Conservation (phyloP, 768 basidiomycete genomes). For the Crucibulum laeve region DNA sequence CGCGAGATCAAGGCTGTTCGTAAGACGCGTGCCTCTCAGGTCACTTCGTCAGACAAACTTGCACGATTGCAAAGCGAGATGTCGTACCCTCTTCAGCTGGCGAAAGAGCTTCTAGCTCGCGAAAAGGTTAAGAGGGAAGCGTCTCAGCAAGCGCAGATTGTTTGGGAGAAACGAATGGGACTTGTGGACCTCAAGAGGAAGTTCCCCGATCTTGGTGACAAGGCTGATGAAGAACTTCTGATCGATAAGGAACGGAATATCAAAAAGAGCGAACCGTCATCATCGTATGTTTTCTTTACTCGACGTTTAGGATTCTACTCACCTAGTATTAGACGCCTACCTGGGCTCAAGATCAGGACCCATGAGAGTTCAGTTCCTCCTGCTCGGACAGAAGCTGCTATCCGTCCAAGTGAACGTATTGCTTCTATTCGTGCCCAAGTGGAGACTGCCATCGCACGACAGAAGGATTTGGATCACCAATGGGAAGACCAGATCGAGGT, state of each 20-base stretch:
- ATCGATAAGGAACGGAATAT: constrained; percentile 65
- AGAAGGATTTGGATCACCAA: constrained; percentile 70
- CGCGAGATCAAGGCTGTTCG: constrained; percentile 92
- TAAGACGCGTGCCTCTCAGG: constrained; percentile 91
- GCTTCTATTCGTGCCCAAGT: constrained; percentile 55
- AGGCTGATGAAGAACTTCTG: constrained; percentile 68
- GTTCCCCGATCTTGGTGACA: constrained; percentile 53
- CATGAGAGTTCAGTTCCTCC: constrained; percentile 35
- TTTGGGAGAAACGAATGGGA: constrained; percentile 78
- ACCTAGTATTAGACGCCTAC: constrained; percentile 34
- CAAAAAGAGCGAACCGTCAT: constrained; percentile 51
- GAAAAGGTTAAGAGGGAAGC: constrained; percentile 73
- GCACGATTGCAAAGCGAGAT: constrained; percentile 78
- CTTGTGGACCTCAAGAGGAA: constrained; percentile 80
- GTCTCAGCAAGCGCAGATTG: constrained; percentile 49
- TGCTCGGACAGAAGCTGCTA: constrained; percentile 41
- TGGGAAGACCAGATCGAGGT: constrained; percentile 92
- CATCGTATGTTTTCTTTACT: constrained; percentile 15
- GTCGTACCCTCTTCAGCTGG: constrained; percentile 65
- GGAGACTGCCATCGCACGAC: constrained; percentile 54
- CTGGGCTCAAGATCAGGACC: constrained; percentile 50
- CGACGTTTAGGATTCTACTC: neutral
- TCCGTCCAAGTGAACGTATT: constrained; percentile 66
- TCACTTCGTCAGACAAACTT: constrained; percentile 85
- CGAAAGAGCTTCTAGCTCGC: constrained; percentile 61